Conservation (phyloP, 768 basidiomycete species). For the Coprinellus micaceus region DNA sequence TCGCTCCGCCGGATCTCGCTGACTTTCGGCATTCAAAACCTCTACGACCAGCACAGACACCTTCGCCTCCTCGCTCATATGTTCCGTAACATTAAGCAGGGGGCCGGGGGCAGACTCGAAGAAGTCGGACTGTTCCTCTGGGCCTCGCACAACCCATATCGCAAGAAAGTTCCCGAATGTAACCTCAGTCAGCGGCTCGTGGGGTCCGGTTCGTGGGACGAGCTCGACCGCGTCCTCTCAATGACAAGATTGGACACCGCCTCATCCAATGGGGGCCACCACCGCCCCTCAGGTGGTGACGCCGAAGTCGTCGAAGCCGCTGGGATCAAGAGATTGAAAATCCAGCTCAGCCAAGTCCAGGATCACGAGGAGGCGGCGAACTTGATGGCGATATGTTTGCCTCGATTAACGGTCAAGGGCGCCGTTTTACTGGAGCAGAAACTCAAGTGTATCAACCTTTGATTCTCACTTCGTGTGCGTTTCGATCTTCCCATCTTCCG, state of each 20-base stretch:
- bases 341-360: background rate
- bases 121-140: background rate
- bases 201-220: constrained; percentile 3
- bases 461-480: background rate
- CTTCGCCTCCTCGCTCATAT: background rate
- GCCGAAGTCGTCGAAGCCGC: background rate
- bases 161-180: background rate
- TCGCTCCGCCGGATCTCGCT: constrained; percentile 5
- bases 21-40: background rate
- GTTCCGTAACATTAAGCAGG: background rate
- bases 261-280: background rate
- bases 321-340: background rate
- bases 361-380: background rate
- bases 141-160: background rate
- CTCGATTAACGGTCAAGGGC: background rate
- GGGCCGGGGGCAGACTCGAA: background rate
- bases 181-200: background rate
- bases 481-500: background rate
- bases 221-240: background rate
- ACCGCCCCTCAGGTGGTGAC: background rate
- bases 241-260: background rate
- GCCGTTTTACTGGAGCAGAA: background rate
- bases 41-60: constrained; percentile 1
- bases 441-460: background rate
- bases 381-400: constrained; percentile 2